Percentiles rank a stretch among this genome's conserved stretches.
Evolutionary conservation across 139 green algal species (phyloP).

Genomic region (Chlamydomonas sp.): DNA sequence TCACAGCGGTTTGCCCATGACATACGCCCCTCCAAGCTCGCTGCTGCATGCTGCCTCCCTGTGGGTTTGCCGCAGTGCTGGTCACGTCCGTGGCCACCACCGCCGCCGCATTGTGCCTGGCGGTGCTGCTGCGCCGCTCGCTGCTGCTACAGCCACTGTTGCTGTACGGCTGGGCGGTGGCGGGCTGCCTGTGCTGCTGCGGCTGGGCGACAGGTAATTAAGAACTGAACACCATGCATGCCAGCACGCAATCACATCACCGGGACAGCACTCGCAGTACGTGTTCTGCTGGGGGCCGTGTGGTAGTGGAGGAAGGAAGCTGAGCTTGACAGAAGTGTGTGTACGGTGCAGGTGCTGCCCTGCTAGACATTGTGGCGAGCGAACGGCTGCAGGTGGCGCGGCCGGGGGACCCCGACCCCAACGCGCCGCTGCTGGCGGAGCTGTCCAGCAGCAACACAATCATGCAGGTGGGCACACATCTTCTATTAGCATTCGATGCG

Average conservation of each 20-base stretch:
- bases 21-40: not conserved
- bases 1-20: too few relatives aligned
- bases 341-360: not conserved
- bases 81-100: not conserved
- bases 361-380: conserved; percentile 38
- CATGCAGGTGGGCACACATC: conserved; percentile 16
- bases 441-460: conserved; percentile 8
- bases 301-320: too few relatives aligned
- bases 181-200: conserved; percentile 9
- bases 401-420: conserved; percentile 9
- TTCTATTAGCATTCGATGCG: too few relatives aligned
- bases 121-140: not conserved
- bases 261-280: too few relatives aligned
- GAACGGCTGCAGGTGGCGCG: conserved; percentile 30
- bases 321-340: too few relatives aligned
- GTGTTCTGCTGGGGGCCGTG: conserved; percentile 30
- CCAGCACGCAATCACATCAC: too few relatives aligned
- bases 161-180: conserved; percentile 21
- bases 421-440: conserved; percentile 22
- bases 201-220: too few relatives aligned
- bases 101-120: not conserved
- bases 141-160: conserved; percentile 23
- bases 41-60: not conserved
- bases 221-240: too few relatives aligned
- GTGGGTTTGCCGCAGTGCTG: not conserved